Conservation (phyloP, 1,139 yeast genomes). For the Arxiozyma telluris region DNA sequence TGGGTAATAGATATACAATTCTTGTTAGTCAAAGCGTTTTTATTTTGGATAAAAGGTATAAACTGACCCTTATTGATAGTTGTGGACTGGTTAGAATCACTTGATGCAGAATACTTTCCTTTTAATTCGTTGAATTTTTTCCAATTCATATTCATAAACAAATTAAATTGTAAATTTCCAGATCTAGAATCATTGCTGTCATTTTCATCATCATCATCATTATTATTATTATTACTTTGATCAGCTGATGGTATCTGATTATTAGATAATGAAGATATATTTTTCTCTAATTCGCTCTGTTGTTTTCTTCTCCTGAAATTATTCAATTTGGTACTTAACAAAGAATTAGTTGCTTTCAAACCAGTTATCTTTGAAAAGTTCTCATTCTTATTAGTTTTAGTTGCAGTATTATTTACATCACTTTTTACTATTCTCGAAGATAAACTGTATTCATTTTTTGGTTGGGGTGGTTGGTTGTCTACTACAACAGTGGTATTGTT, state of each 20-base stretch:
- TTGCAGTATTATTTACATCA: not conserved
- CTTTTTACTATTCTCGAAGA: slow-evolving; percentile 1
- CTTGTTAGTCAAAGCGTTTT: not conserved
- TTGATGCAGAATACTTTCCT: not conserved
- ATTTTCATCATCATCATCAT: not conserved
- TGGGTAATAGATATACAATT: not conserved
- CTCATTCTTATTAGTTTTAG: not conserved
- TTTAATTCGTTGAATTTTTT: not conserved
- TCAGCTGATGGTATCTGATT: not conserved
- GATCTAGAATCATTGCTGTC: not conserved
- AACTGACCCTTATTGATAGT: not conserved
- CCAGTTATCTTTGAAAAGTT: not conserved
- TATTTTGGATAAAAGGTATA: not conserved
- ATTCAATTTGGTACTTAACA: slow-evolving; percentile 1
- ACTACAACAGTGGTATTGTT: not conserved
- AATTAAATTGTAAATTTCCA: not conserved
- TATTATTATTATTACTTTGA: not conserved
- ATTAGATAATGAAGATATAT: not conserved
- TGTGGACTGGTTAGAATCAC: not conserved
- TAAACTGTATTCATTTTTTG: not conserved
- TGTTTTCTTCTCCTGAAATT: not conserved
- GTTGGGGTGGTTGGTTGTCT: not conserved
- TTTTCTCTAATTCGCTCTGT: not conserved
- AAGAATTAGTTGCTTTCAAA: not conserved
- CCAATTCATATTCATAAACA: not conserved